These are phyloP conservation scores for Tuber calosporum DNA, from an alignment of 495 filamentous ascomycete genomes.

Conservation along the genomic window DNA sequence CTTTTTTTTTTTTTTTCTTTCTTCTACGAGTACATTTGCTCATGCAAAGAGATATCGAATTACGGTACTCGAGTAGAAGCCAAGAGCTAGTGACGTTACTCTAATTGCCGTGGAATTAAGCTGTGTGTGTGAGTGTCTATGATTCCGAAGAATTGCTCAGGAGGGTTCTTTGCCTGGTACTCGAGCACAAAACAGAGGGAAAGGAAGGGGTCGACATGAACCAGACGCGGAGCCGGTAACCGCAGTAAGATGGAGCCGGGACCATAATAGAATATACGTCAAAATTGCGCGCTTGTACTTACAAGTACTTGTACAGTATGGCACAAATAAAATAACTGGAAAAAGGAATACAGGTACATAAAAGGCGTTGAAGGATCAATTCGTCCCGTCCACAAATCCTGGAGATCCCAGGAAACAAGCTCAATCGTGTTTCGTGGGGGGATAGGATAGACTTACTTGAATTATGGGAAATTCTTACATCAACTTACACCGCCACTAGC, in stretches of 20 bases:
- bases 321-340: not conserved
- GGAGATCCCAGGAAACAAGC: slow-evolving; percentile 1
- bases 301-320: not conserved
- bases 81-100: slow-evolving; percentile 5
- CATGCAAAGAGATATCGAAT: slow-evolving; percentile 10
- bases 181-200: not conserved
- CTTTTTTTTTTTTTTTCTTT: slow-evolving; percentile 16
- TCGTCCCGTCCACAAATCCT: not conserved
- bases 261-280: not conserved
- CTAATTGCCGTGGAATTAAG: not conserved
- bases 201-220: not conserved
- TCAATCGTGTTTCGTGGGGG: not conserved
- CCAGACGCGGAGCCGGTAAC: not conserved
- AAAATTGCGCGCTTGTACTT: not conserved
- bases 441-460: slow-evolving; percentile 13
- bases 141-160: not conserved
- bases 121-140: not conserved
- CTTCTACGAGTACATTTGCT: too few species aligned
- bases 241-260: not conserved
- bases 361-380: not conserved
- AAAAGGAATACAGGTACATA: not conserved
- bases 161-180: not conserved
- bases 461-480: not conserved
- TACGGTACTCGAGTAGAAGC: slow-evolving; percentile 10
- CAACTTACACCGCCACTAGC: slow-evolving; percentile 12